Conservation (phyloP, 345 rosid species). For the Lepidium africanum region DNA sequence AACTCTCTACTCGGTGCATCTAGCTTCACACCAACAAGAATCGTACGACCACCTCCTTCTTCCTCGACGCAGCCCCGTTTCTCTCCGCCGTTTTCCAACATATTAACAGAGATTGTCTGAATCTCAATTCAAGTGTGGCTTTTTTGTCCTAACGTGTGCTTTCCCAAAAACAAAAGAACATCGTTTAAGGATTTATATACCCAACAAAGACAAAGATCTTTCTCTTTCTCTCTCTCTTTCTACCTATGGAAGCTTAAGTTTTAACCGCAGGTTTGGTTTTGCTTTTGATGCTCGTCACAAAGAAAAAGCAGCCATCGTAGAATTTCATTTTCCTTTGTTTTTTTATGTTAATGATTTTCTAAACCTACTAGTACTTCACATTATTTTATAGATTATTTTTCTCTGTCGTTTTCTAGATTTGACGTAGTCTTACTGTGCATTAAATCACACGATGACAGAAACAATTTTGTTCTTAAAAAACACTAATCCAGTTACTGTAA, state of each 20-base stretch:
- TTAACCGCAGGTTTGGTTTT: conserved; percentile 58
- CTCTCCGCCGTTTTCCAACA: conserved; percentile 33
- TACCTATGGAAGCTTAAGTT: conserved; percentile 23
- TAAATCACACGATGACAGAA: conserved; percentile 3
- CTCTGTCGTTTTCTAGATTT: conserved; percentile 14
- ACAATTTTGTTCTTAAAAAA: neutral
- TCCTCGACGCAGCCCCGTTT: conserved; percentile 22
- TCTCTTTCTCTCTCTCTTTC: neutral
- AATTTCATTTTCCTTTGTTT: neutral
- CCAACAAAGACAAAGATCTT: conserved; percentile 12
- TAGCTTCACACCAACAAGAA: conserved; percentile 80
- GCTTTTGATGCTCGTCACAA: conserved; percentile 48
- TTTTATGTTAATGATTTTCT: neutral
- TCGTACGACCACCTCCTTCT: conserved; percentile 35
- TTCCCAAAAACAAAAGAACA: conserved; percentile 21
- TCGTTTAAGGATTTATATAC: conserved; percentile 26
- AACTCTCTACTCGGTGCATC: conserved; percentile 72
- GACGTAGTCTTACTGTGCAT: conserved; percentile 13
- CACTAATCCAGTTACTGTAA: neutral
- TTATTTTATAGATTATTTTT: neutral
- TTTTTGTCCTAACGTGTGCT: conserved; percentile 11
- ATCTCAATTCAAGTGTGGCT: neutral
- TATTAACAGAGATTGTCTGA: conserved; percentile 8
- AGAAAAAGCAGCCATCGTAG: conserved; percentile 27
- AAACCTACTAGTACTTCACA: neutral